Conservation (phyloP, 1,284 basidiomycete genomes). For the Rhizoctonia solani region DNA sequence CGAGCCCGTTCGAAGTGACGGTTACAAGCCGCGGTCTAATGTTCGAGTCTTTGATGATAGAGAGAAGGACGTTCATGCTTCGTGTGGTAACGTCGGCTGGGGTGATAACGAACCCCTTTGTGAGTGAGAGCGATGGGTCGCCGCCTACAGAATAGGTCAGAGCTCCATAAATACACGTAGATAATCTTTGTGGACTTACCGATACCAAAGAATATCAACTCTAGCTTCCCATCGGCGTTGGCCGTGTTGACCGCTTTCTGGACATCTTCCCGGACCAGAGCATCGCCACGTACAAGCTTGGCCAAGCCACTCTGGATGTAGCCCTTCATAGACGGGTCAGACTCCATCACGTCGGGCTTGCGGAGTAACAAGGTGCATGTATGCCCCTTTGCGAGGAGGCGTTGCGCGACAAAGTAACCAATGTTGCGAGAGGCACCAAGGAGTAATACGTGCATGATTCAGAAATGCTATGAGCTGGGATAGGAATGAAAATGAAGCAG, state of each 20-base stretch:
- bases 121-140: slow-evolving; percentile 48
- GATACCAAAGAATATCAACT: slow-evolving; percentile 56
- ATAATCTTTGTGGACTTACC: slow-evolving; percentile 47
- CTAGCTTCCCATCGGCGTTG: slow-evolving; percentile 45
- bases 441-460: neutral
- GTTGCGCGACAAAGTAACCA: slow-evolving; percentile 57
- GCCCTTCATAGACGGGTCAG: slow-evolving; percentile 51
- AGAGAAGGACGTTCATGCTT: slow-evolving; percentile 54
- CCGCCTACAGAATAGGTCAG: slow-evolving; percentile 46
- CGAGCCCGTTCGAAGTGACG: slow-evolving; percentile 59
- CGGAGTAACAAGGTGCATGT: slow-evolving; percentile 60
- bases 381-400: slow-evolving; percentile 56
- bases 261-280: slow-evolving; percentile 53
- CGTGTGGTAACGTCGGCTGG: slow-evolving; percentile 57
- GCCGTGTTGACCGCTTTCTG: slow-evolving; percentile 53
- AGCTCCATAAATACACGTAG: neutral
- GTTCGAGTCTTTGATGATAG: slow-evolving; percentile 47
- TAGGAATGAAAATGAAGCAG: too few species aligned
- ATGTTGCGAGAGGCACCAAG: slow-evolving; percentile 52
- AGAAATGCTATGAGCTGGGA: too few species aligned
- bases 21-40: slow-evolving; percentile 55
- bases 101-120: slow-evolving; percentile 52
- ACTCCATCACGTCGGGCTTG: slow-evolving; percentile 51
- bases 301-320: slow-evolving; percentile 54
- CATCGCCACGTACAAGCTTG: slow-evolving; percentile 57